These are phyloP conservation scores for Venturia carpophila DNA, from an alignment of 2,329 filamentous ascomycete species.

Conservation along the genomic window DNA sequence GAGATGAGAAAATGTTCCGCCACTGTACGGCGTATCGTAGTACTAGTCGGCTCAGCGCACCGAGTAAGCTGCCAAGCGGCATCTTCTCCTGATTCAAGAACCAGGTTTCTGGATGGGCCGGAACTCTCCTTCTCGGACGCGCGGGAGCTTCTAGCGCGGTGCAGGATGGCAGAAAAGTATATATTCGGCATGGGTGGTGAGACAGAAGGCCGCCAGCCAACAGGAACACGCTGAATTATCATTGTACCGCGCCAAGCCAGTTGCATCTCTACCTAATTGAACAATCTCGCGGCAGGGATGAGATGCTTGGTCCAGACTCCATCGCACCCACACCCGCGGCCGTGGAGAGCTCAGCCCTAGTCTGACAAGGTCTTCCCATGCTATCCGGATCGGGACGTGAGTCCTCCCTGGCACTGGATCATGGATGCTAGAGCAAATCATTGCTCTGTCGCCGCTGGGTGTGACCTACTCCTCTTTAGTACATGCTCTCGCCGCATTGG, in stretches of 20 bases:
- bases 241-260: slow-evolving; percentile 3
- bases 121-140: not conserved
- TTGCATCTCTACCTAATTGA: not conserved
- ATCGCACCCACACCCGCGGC: not conserved
- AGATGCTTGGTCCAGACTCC: not conserved
- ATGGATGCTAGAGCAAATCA: slow-evolving; percentile 12
- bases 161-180: not conserved
- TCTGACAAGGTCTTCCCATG: slow-evolving; percentile 11
- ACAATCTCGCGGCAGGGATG: slow-evolving; percentile 12
- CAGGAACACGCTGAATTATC: not conserved
- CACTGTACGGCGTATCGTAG: not conserved
- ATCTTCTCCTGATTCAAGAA: not conserved
- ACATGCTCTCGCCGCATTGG: slow-evolving; percentile 8
- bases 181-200: not conserved
- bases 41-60: not conserved
- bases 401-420: not conserved
- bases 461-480: slow-evolving; percentile 9
- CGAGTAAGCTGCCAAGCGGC: not conserved
- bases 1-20: not conserved
- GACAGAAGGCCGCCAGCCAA: not conserved
- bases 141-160: not conserved
- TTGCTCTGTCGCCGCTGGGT: slow-evolving; percentile 10
- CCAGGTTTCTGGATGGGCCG: not conserved
- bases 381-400: not conserved
- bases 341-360: slow-evolving; percentile 14